Percentiles rank a stretch among this genome's conserved stretches.
These are phyloP conservation scores for Chaetomium sp. DNA, from an alignment of 2,329 filamentous ascomycete genomes.

Conservation along the genomic window DNA sequence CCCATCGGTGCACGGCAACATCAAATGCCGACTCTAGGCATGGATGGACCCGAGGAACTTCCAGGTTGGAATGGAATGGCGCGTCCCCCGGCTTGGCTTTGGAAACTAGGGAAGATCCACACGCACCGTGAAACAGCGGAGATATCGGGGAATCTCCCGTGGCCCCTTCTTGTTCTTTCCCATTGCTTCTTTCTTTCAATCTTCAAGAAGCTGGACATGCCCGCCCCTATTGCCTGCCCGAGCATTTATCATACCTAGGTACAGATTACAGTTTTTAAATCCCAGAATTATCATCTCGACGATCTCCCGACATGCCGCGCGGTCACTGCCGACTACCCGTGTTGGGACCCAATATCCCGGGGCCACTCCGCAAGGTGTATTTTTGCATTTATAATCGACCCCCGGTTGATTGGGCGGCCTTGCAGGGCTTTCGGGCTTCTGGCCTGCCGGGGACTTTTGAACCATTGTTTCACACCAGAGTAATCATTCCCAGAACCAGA, in stretches of 20 bases:
- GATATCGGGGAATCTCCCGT: slow-evolving; percentile 4
- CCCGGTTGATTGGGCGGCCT: slow-evolving; percentile 1
- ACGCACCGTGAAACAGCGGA: not conserved
- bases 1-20: slow-evolving; percentile 13
- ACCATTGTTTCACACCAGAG: not conserved
- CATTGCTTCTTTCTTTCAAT: not conserved
- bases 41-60: not conserved
- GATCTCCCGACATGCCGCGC: not conserved
- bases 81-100: not conserved
- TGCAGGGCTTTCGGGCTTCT: not conserved
- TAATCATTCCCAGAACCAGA: not conserved
- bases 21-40: slow-evolving; percentile 10
- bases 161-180: not conserved
- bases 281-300: too few species aligned
- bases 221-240: not conserved
- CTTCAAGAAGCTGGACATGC: not conserved
- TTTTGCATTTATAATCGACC: slow-evolving; percentile 3
- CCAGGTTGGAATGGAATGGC: not conserved
- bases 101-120: not conserved
- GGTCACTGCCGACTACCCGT: not conserved
- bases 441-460: not conserved
- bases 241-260: too few species aligned
- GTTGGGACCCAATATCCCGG: not conserved
- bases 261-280: too few species aligned
- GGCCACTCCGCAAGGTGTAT: not conserved